phyloP scores from a whole-genome alignment of 1,139 yeast species.

The Candida neerlandica region DNA sequence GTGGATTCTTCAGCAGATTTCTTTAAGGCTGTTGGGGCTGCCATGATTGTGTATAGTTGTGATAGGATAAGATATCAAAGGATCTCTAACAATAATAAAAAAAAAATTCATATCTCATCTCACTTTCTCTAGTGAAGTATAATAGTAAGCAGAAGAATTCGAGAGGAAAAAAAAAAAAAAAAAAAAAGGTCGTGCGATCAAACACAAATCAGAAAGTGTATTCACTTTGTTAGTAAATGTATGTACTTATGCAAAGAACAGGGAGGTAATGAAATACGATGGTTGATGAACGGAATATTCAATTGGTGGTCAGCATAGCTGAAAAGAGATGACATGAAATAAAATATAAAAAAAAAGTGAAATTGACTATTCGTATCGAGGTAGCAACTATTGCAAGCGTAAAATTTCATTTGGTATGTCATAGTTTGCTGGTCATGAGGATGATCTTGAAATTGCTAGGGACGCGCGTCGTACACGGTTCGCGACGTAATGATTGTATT shows the following conservation, averaged over 20 bases:
- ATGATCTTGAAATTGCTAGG: too few relatives aligned
- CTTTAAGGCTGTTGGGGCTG: constrained; percentile 71
- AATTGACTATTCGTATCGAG: too few relatives aligned
- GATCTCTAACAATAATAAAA: constrained; percentile 1
- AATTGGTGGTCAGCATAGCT: too few relatives aligned
- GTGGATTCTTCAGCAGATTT: constrained; percentile 13
- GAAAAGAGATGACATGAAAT: too few relatives aligned
- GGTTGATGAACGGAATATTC: neutral
- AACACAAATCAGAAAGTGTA: neutral
- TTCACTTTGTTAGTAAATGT: neutral
- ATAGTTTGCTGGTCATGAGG: too few relatives aligned
- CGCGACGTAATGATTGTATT: too few relatives aligned
- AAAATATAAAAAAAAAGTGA: too few relatives aligned
- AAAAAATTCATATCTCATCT: constrained; percentile 3
- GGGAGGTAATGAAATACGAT: neutral
- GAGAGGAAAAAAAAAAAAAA: neutral
- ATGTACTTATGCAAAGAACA: neutral
- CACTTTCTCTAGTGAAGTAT: too few relatives aligned
- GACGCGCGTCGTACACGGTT: too few relatives aligned
- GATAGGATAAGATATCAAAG: neutral
- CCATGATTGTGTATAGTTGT: constrained; percentile 43
- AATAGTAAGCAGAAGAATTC: neutral
- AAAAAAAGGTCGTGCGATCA: constrained; percentile 3
- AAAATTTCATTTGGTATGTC: too few relatives aligned
- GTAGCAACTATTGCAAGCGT: too few relatives aligned